A percentile compares a stretch with the other conserved stretches of the same genome.
phyloP scores from a whole-genome alignment of 345 rosid genomes.

The Anacardium occidentale region DNA sequence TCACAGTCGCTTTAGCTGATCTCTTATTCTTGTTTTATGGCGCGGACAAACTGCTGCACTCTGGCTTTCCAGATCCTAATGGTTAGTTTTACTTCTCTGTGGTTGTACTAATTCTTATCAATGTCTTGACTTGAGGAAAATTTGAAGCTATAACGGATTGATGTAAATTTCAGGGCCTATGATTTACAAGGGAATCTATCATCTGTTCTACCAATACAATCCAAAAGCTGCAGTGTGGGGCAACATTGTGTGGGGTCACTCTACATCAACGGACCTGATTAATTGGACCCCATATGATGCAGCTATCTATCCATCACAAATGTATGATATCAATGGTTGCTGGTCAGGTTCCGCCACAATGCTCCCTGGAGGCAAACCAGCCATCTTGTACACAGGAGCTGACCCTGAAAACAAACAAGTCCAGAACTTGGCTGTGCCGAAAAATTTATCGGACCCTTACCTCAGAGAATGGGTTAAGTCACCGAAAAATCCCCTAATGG shows the following conservation, averaged over 20 bases:
- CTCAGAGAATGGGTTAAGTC: constrained; percentile 57
- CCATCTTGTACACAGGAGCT: constrained; percentile 61
- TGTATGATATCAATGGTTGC: constrained; percentile 55
- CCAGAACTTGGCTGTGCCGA: constrained; percentile 58
- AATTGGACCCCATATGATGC: constrained; percentile 59
- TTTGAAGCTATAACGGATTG: too few relatives aligned
- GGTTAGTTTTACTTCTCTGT: constrained; percentile 41
- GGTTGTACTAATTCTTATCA: too few relatives aligned
- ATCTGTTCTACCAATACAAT: constrained; percentile 74
- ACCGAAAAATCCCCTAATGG: constrained; percentile 50
- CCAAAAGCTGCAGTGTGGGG: constrained; percentile 51
- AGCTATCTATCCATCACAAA: constrained; percentile 48
- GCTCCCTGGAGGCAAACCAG: constrained; percentile 44
- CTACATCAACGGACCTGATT: constrained; percentile 63
- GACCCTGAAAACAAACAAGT: constrained; percentile 40
- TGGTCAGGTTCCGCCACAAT: constrained; percentile 75
- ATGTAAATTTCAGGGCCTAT: constrained; percentile 59
- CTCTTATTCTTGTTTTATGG: too few relatives aligned
- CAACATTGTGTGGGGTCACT: constrained; percentile 73
- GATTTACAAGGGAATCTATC: constrained; percentile 76
- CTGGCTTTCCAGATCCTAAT: constrained; percentile 62
- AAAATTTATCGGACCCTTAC: constrained; percentile 50
- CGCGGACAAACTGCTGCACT: too few relatives aligned
- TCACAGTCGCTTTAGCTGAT: background rate
- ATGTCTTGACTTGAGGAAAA: background rate